These are phyloP conservation scores for Chrysanthemum makinoi DNA, from an alignment of 129 eudicot genomes.

Conservation along the genomic window DNA sequence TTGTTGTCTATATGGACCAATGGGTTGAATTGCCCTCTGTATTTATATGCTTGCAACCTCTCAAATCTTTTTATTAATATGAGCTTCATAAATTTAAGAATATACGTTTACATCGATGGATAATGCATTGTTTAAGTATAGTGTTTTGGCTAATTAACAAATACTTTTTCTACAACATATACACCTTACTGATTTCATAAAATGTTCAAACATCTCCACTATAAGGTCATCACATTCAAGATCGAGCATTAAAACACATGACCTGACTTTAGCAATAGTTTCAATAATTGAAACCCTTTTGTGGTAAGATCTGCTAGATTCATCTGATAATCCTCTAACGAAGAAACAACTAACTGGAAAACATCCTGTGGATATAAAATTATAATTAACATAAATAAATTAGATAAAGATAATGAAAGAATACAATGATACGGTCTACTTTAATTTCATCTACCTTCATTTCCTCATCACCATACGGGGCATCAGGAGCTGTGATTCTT, in stretches of 20 bases:
- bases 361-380: conserved; percentile 50
- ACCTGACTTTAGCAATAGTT: conserved; percentile 29
- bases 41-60: too few species aligned
- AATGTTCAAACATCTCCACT: conserved; percentile 74
- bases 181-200: conserved; percentile 69
- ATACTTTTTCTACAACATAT: too few species aligned
- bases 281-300: too few species aligned
- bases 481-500: conserved; percentile 93
- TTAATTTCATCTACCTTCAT: conserved; percentile 62
- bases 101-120: too few species aligned
- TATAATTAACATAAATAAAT: conserved; percentile 10
- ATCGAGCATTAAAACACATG: conserved; percentile 93
- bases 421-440: not conserved
- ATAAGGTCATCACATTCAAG: conserved; percentile 79
- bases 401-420: not conserved
- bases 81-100: too few species aligned
- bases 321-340: conserved; percentile 66
- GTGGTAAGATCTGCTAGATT: conserved; percentile 16
- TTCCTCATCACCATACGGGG: conserved; percentile 78
- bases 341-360: conserved; percentile 76
- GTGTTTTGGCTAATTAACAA: too few species aligned
- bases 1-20: too few species aligned
- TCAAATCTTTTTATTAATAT: too few species aligned
- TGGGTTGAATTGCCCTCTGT: too few species aligned
- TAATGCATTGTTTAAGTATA: too few species aligned